Percentiles rank a stretch among this genome's conserved stretches.
phyloP scores from a whole-genome alignment of 1,139 yeast genomes.

The Yamadazyma taylorii region DNA sequence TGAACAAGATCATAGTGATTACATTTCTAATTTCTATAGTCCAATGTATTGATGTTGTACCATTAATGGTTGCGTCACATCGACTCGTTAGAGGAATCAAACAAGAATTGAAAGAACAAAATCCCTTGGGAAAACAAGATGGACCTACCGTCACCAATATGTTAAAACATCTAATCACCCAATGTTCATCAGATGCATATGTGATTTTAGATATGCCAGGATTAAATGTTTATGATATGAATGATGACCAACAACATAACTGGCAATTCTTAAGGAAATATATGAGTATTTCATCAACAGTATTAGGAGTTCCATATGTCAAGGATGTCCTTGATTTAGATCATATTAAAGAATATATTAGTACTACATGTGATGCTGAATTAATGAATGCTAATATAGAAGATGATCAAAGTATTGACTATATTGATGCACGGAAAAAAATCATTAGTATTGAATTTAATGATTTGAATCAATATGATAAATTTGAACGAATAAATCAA shows the following conservation, averaged over 20 bases:
- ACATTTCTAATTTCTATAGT: no score
- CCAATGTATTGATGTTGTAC: constrained; percentile 19
- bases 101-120: constrained; percentile 19
- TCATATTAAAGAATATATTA: constrained; percentile 42
- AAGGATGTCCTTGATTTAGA: constrained; percentile 46
- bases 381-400: constrained; percentile 36
- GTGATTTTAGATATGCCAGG: constrained; percentile 74
- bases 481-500: constrained; percentile 20
- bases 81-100: constrained; percentile 36
- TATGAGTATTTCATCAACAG: constrained; percentile 60
- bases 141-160: constrained; percentile 37
- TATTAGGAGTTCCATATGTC: constrained; percentile 60
- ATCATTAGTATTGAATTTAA: constrained; percentile 57
- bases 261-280: constrained; percentile 60
- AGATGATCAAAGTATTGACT: constrained; percentile 44
- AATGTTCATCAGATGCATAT: constrained; percentile 72
- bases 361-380: constrained; percentile 50
- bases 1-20: not conserved
- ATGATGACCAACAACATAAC: constrained; percentile 31
- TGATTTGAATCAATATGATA: constrained; percentile 39
- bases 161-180: constrained; percentile 49
- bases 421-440: constrained; percentile 62
- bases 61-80: constrained; percentile 45
- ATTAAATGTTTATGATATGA: constrained; percentile 55
- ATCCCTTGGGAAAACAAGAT: constrained; percentile 12